Percentiles rank a stretch among this genome's conserved stretches.
These are phyloP conservation scores for Tylopilus rubrobrunneus DNA, from an alignment of 768 basidiomycete genomes.

Conservation along the genomic window DNA sequence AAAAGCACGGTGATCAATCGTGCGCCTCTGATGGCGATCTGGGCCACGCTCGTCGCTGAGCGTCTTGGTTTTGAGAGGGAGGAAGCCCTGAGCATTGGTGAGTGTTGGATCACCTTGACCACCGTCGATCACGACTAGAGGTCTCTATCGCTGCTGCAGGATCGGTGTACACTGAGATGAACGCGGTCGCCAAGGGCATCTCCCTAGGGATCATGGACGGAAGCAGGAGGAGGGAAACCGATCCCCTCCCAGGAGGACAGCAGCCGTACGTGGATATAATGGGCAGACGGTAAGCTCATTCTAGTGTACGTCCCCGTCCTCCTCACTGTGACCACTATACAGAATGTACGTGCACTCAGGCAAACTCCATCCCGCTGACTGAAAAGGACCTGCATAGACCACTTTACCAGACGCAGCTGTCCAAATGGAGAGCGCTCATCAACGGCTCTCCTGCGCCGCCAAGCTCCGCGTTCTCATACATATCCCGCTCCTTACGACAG, in stretches of 20 bases:
- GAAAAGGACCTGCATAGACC: conserved; percentile 45
- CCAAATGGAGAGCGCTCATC: conserved; percentile 82
- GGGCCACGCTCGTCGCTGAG: conserved; percentile 85
- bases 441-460: conserved; percentile 69
- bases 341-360: conserved; percentile 38
- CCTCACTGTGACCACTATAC: neutral
- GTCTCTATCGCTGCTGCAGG: conserved; percentile 42
- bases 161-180: conserved; percentile 91
- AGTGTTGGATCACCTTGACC: conserved; percentile 12
- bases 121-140: neutral
- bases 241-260: conserved; percentile 51
- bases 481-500: conserved; percentile 75
- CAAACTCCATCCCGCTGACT: neutral
- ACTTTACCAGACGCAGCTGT: conserved; percentile 63
- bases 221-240: conserved; percentile 49
- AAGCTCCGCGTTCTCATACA: conserved; percentile 75
- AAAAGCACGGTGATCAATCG: conserved; percentile 78
- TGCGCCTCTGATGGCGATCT: conserved; percentile 92
- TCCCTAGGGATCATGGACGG: conserved; percentile 73
- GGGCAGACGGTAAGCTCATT: conserved; percentile 54
- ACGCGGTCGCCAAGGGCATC: conserved; percentile 80
- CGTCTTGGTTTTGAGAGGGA: conserved; percentile 81
- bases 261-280: conserved; percentile 88
- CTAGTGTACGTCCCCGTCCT: neutral
- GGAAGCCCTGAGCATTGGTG: conserved; percentile 91